A percentile compares a stretch with the other conserved stretches of the same genome.
Evolutionary conservation across 768 basidiomycete genomes (phyloP).

Genomic region (Tephrocybe sp.): DNA sequence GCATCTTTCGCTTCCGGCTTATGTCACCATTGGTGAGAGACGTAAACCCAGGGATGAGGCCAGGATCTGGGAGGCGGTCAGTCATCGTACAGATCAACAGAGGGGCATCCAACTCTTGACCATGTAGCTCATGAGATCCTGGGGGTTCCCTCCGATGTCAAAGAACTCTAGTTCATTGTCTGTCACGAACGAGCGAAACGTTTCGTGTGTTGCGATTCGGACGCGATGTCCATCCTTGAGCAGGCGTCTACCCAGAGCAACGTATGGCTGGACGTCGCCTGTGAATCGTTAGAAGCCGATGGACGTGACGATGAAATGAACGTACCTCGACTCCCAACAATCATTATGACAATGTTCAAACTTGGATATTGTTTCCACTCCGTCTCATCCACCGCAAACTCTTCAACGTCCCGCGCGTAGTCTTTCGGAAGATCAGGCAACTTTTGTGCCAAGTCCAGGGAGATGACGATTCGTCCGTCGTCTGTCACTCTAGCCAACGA

Average conservation of each 20-base stretch:
- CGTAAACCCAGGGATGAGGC: slow-evolving; percentile 58
- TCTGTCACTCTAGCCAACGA: slow-evolving; percentile 39
- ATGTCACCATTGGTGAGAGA: slow-evolving; percentile 65
- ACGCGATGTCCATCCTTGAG: slow-evolving; percentile 55
- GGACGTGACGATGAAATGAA: slow-evolving; percentile 1
- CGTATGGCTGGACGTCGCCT: slow-evolving; percentile 71
- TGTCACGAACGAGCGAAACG: slow-evolving; percentile 54
- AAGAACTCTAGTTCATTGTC: slow-evolving; percentile 58
- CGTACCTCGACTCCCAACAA: slow-evolving; percentile 64
- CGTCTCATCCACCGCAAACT: slow-evolving; percentile 45
- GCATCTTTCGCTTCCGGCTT: slow-evolving; percentile 55
- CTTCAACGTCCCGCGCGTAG: slow-evolving; percentile 44
- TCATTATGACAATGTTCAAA: slow-evolving; percentile 65
- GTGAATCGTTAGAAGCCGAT: not conserved
- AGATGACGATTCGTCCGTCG: slow-evolving; percentile 49
- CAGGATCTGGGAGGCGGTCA: slow-evolving; percentile 46
- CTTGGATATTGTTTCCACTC: slow-evolving; percentile 36
- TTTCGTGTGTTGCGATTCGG: slow-evolving; percentile 61
- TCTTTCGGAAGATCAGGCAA: slow-evolving; percentile 52
- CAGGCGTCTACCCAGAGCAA: slow-evolving; percentile 54
- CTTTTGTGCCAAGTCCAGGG: slow-evolving; percentile 46
- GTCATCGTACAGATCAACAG: slow-evolving; percentile 1
- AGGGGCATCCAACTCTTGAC: slow-evolving; percentile 53
- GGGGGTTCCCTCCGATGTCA: slow-evolving; percentile 60
- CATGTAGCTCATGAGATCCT: slow-evolving; percentile 72